Conservation (phyloP, 169 alveolate genomes). For the Blepharisma undulans region DNA sequence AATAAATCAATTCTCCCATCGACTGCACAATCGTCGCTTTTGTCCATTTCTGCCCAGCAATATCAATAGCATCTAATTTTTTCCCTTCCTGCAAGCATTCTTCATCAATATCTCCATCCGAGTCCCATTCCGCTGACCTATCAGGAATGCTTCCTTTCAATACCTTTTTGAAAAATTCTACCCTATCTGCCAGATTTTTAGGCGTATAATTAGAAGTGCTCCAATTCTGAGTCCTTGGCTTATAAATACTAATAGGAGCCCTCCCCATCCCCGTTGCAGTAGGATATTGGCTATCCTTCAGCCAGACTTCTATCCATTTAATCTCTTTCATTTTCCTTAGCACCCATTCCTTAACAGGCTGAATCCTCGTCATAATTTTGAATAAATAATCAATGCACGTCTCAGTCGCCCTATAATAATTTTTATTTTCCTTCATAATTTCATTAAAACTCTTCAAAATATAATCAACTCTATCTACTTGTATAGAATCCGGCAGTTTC, state of each 20-base stretch:
- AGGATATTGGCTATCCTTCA: conserved; percentile 8
- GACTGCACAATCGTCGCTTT: not conserved
- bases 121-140: conserved; percentile 5
- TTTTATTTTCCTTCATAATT: conserved; percentile 1
- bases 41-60: not conserved
- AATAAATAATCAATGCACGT: conserved; percentile 18
- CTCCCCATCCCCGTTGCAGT: not conserved
- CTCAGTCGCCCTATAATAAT: conserved; percentile 31
- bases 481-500: not conserved
- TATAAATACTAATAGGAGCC: not conserved
- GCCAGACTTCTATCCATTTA: conserved; percentile 28
- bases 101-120: conserved; percentile 25
- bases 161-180: not conserved
- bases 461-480: not conserved
- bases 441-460: not conserved
- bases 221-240: not conserved
- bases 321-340: not conserved
- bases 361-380: not conserved
- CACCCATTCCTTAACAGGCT: conserved; percentile 21
- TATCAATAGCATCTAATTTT: conserved; percentile 11
- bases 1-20: not conserved
- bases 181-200: not conserved
- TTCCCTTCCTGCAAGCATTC: not conserved
- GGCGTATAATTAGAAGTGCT: not conserved
- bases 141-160: not conserved